These are phyloP conservation scores for Cantharellus cinnabarinus DNA, from an alignment of 768 basidiomycete species.

Conservation along the genomic window DNA sequence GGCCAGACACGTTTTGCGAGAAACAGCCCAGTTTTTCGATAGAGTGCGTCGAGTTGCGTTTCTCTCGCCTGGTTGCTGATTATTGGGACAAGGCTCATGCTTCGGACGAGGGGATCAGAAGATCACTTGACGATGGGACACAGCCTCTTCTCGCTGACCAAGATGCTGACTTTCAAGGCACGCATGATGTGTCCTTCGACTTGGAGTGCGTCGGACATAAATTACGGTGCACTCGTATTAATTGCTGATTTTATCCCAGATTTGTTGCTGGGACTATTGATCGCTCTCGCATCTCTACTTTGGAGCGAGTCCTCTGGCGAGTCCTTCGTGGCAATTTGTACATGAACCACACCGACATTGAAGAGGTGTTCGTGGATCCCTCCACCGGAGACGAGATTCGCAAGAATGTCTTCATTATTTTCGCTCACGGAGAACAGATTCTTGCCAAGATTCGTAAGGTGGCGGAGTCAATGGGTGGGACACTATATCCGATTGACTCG, in stretches of 20 bases:
- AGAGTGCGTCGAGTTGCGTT: conserved; percentile 27
- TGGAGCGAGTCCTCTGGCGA: conserved; percentile 96
- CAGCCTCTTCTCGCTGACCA: conserved; percentile 73
- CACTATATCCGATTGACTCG: conserved; percentile 87
- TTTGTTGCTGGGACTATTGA: conserved; percentile 96
- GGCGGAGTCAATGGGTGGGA: conserved; percentile 97
- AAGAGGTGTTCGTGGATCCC: conserved; percentile 80
- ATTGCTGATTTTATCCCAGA: conserved; percentile 19
- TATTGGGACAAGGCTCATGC: conserved; percentile 40
- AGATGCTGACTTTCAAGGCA: conserved; percentile 59
- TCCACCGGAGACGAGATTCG: conserved; percentile 61
- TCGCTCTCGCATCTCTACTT: conserved; percentile 72
- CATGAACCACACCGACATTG: conserved; percentile 96
- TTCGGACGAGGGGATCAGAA: conserved; percentile 59
- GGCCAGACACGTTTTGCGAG: conserved; percentile 80
- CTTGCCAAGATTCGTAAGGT: conserved; percentile 95
- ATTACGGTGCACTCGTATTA: neutral
- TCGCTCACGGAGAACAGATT: conserved; percentile 84
- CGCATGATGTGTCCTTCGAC: conserved; percentile 37
- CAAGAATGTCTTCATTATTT: conserved; percentile 99
- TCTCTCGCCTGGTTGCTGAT: neutral
- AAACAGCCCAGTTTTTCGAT: conserved; percentile 93
- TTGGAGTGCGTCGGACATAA: conserved; percentile 45
- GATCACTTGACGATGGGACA: conserved; percentile 79
- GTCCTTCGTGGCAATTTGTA: conserved; percentile 93